A percentile compares a stretch with the other conserved stretches of the same genome.
Evolutionary conservation across 345 rosid species (phyloP).

Genomic region (Citrus australasica): DNA sequence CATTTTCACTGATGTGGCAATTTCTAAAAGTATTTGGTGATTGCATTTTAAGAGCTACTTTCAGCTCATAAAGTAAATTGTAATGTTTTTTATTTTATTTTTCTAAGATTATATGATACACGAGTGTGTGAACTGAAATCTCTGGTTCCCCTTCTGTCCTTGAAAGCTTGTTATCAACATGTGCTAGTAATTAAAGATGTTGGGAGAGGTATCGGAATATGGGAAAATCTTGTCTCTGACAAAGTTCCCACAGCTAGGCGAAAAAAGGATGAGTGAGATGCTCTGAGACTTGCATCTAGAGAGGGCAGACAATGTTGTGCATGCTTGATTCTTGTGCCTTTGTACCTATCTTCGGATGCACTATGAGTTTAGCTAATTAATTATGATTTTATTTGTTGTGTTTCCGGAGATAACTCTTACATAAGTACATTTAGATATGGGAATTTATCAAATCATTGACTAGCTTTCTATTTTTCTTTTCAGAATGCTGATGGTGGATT

Average conservation of each 20-base stretch:
- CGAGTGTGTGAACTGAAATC: not conserved
- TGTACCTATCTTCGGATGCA: not conserved
- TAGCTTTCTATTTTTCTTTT: conserved; percentile 6
- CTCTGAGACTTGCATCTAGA: not conserved
- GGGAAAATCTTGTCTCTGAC: not conserved
- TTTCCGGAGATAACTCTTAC: not conserved
- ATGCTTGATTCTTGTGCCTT: not conserved
- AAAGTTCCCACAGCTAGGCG: not conserved
- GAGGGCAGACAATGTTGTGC: not conserved
- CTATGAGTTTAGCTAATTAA: not conserved
- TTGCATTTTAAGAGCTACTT: not conserved
- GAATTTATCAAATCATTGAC: not conserved
- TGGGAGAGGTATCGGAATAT: not conserved
- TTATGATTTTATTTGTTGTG: conserved; percentile 3
- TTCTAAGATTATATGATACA: not conserved
- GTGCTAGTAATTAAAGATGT: not conserved
- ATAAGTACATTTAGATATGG: not conserved
- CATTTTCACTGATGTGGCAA: not conserved
- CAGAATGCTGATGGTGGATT: conserved; percentile 84
- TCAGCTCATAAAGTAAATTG: not conserved
- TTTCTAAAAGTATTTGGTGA: not conserved
- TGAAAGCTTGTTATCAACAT: not conserved
- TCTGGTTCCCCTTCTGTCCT: not conserved
- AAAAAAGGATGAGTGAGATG: not conserved
- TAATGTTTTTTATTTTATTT: no score